Evolutionary conservation across 257 asterid species (phyloP).

Genomic region (Asclepias syriaca): DNA sequence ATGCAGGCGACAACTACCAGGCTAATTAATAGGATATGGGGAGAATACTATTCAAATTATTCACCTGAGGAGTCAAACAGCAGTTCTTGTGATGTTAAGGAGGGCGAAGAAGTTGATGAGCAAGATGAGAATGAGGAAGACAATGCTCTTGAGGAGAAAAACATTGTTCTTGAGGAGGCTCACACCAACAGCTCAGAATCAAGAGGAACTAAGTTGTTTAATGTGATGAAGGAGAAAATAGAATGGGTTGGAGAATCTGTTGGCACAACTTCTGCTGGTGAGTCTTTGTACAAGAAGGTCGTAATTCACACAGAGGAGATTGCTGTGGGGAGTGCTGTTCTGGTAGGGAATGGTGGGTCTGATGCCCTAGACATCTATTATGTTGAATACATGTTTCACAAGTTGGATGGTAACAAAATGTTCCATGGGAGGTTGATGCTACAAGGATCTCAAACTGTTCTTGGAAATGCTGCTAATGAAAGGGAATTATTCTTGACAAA

Average conservation of each 20-base stretch:
- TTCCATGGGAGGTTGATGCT: constrained; percentile 79
- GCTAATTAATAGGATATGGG: constrained; percentile 88
- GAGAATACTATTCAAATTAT: constrained; percentile 79
- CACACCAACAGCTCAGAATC: constrained; percentile 26
- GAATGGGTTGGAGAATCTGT: constrained; percentile 63
- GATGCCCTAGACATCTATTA: constrained; percentile 46
- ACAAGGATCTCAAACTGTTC: constrained; percentile 70
- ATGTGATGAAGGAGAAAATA: constrained; percentile 32
- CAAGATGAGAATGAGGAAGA: constrained; percentile 79
- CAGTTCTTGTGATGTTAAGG: constrained; percentile 47
- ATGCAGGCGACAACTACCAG: constrained; percentile 96
- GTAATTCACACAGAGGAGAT: constrained; percentile 49
- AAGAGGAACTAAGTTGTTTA: constrained; percentile 38
- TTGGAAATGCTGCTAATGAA: constrained; percentile 83
- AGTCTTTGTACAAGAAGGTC: constrained; percentile 50
- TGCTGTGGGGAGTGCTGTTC: constrained; percentile 51
- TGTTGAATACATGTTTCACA: constrained; percentile 87
- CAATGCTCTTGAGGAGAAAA: constrained; percentile 49
- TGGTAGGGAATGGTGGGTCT: constrained; percentile 47
- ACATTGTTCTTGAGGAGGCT: constrained; percentile 32
- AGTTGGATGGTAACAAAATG: constrained; percentile 59
- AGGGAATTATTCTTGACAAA: constrained; percentile 82
- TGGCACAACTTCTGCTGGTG: constrained; percentile 55
- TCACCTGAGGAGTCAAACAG: constrained; percentile 53
- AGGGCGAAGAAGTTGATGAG: constrained; percentile 59